Percentiles rank a stretch among this genome's conserved stretches.
These are phyloP conservation scores for Cicer chorassanicum DNA, from an alignment of 306 rosid species.

Conservation along the genomic window DNA sequence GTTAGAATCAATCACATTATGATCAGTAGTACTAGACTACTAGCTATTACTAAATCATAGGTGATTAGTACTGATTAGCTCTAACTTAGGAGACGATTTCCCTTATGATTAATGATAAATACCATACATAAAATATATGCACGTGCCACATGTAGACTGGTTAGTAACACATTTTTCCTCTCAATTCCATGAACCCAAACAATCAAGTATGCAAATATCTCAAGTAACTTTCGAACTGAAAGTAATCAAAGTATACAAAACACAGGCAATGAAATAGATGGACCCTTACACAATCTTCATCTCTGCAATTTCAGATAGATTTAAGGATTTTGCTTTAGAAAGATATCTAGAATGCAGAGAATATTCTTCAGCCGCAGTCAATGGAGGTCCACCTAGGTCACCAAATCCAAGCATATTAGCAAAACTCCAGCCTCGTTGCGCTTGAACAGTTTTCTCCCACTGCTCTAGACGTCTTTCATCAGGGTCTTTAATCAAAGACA, in stretches of 20 bases:
- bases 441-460: constrained; percentile 96
- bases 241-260: constrained; percentile 24
- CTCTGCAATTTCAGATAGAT: constrained; percentile 92
- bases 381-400: constrained; percentile 79
- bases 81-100: constrained; percentile 21
- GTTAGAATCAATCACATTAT: constrained; percentile 14
- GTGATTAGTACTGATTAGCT: not conserved
- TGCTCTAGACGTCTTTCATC: constrained; percentile 95
- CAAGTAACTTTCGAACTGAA: constrained; percentile 9
- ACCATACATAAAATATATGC: constrained; percentile 13
- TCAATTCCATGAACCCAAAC: constrained; percentile 22
- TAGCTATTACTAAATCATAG: constrained; percentile 7
- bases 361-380: constrained; percentile 91
- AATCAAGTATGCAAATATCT: constrained; percentile 22
- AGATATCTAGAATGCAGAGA: constrained; percentile 97
- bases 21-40: not conserved
- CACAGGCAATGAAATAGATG: constrained; percentile 34
- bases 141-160: not conserved
- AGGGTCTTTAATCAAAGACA: constrained; percentile 98
- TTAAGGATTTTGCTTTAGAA: constrained; percentile 91
- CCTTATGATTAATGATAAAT: constrained; percentile 10
- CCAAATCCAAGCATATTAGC: constrained; percentile 88
- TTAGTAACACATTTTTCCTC: constrained; percentile 11
- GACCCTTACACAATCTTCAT: constrained; percentile 89
- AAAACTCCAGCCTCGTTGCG: constrained; percentile 82